phyloP scores from a whole-genome alignment of 495 filamentous ascomycete genomes.

The Baudoinia panamericana region DNA sequence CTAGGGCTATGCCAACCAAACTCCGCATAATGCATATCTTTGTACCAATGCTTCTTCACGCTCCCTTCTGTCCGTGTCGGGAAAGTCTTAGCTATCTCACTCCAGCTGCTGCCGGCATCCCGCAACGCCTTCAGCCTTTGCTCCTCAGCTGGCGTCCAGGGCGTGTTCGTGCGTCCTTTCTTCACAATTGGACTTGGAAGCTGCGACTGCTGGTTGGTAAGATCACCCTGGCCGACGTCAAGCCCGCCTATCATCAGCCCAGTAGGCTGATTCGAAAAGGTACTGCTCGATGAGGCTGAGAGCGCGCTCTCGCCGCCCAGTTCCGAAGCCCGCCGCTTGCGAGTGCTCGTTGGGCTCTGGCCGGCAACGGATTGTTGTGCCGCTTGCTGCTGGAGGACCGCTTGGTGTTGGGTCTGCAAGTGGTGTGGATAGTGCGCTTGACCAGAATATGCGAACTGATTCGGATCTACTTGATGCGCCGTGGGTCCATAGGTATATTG shows the following conservation, averaged over 20 bases:
- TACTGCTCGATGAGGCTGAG: conserved; percentile 15
- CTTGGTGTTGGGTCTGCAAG: conserved; percentile 9
- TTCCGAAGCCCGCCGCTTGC: conserved; percentile 22
- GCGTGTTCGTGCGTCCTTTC: conserved; percentile 92
- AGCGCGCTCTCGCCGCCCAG: conserved; percentile 2
- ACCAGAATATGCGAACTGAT: conserved; percentile 11
- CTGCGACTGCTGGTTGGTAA: conserved; percentile 7
- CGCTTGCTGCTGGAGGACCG: conserved; percentile 10
- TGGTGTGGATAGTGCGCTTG: conserved; percentile 8
- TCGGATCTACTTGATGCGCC: conserved; percentile 5
- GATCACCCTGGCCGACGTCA: conserved; percentile 3
- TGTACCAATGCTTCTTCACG: conserved; percentile 99
- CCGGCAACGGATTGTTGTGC: conserved; percentile 1
- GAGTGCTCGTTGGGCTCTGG: conserved; percentile 10
- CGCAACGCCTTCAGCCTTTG: conserved; percentile 84
- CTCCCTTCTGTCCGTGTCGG: conserved; percentile 87
- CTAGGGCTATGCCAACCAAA: conserved; percentile 6
- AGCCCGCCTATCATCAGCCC: conserved; percentile 3
- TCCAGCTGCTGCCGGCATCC: conserved; percentile 87
- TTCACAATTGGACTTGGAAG: conserved; percentile 51
- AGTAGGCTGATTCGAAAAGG: conserved; percentile 4
- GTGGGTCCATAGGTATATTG: conserved; percentile 12
- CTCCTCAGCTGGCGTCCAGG: conserved; percentile 93
- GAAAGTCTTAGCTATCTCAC: conserved; percentile 97
- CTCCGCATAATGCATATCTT: conserved; percentile 44